Evolutionary conservation across 306 rosid species (phyloP), one percentile per base, ranked within the genome.

Genomic region (Pterocarpus macrocarpus): DNA sequence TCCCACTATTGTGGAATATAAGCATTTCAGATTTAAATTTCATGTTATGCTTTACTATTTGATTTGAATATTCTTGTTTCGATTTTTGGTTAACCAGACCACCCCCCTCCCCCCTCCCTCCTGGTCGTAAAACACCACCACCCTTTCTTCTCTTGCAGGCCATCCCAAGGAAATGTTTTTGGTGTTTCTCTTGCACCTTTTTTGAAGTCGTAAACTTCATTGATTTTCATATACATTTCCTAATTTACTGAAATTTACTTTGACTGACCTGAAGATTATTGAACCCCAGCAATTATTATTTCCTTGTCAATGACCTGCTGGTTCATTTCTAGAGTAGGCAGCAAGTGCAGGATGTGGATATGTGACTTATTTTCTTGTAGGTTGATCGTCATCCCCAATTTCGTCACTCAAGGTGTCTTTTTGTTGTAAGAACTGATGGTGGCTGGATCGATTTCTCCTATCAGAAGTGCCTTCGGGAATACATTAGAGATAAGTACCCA

Each of bases 401-500:
- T 82, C 81, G 77, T 69, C 76, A 62, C 17, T 86, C 97, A 52
- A 90, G 97, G 84, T 95, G 99, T 88, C 90, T 95, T 38, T 93
- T 93, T 84, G 91, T 95, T 61, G 84, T 93, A 56, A 93, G 99
- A 90, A 91, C 90, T 50, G 96, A 95, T 76, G 97, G 97, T 45
- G 87, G 86, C 65, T 93, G 98, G 97, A 91, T 89, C 8, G 98
- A 92, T 84, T 94, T 94, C 91, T 94, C 97, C 7, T 94, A 94
- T 80, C 96, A 87, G 81, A 94, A 90, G 88, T 92, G 98, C 85
- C 90, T 94, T 47, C 90, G 92, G 56, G 90, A 85, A 74, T 94
- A 92, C 77, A 68, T 94, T 71, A 91, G 87, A 86, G 72, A 80
- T 85, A 94, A 94, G 85, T 94, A 90, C 78, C 96, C 99, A 69